Base-by-base conservation (phyloP, 2,329 filamentous ascomycete genomes). In the Aspergillus transmontanensis region DNA sequence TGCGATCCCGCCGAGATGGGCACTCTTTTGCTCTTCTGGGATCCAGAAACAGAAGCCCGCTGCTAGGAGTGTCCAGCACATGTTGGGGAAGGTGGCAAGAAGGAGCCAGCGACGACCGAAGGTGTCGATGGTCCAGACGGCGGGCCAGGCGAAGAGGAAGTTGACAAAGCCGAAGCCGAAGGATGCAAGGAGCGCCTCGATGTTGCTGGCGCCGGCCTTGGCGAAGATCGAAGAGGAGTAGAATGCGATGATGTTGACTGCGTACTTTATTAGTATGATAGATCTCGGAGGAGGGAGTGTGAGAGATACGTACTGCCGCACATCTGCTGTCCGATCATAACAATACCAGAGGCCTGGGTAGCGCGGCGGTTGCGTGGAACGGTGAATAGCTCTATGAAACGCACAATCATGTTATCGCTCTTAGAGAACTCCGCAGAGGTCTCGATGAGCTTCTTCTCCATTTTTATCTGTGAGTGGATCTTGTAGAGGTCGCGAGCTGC, bases 261-360 rank as follows among this genome's bases (percentile, higher is more conserved):
- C 2, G 11, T 3, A 26, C 2, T 7, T 14, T 2, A 23, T 55
- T 16, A 55, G 30, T 26, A 41, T 7, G 1, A 14, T 4, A 9
- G 5, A 5, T 10, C 11, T 21, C 10, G 21, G 12, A 23, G 51
- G n/a, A 16, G 30, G 51, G 26, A 36, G n/a, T 16, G 51, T 12
- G 7, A 12, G n/a, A 26, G 21, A 55, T 26, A 55, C 51, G 12
- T 19, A 55, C 51, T 83, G 78, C 85, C 86, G 69, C 88, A 90
- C 85, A 90, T 88, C 75, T 91, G 88, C 75, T 91, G 89, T 0
- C 87, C 88, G 70, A 91, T 88, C 92, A 96, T 96, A 68, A 94
- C 91, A 1, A 88, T 87, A 66, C 89, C 91, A 0, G 91, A 90
- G 6, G 92, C 92, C 30, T 91, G 83, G 4, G 89, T 94, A 2